Base-by-base conservation (phyloP, 805 yeast species). In the Schizosaccharomyces octosporus region DNA sequence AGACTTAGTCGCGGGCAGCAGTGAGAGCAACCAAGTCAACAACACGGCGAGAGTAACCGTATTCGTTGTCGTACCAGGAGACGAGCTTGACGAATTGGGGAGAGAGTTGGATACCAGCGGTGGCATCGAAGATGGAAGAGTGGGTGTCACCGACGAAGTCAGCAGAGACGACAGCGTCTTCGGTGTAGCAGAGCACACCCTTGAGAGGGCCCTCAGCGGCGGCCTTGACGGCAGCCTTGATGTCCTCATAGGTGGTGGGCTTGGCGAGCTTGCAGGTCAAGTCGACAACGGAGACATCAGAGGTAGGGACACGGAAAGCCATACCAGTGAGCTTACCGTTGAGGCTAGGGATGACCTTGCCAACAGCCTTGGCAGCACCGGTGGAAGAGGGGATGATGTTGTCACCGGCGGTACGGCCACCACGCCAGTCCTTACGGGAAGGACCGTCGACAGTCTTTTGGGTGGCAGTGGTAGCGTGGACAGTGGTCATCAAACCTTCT, bases 291-390 rank as follows among this genome's bases (percentile, higher is more conserved):
- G 95, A 87, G 64, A 87, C 95, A 73, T 87, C 95, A 67, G 81
- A 81, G 72, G 95, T 87, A 75, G 95, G 95, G 65, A 87, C 95
- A 78, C 95, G 85, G 77, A 87, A 78, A 65, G 95, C 82, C 82
- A 87, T 79, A 79, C 95, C 95, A 67, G 95, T 87, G 75, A 87
- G 83, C 79, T 86, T 87, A 72, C 95, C 95, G 77, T 84, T 83
- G 71, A 87, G 81, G 70, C 79, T 83, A 67, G 95, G 95, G 70
- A 87, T 83, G 69, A 87, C 95, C 81, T 86, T 86, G 75, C 95
- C 95, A 69, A 87, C 95, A 67, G 95, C 95, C 83, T 87, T 87
- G 72, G 95, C 95, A 70, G 95, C 95, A 82, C 95, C 95, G 66
- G 95, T 87, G 66, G 95, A 85, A 51, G 95, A 86, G 72, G 95